These are phyloP conservation scores for Malassezia yamatoensis DNA, from an alignment of 1,284 basidiomycete species.

Conservation along the genomic window DNA sequence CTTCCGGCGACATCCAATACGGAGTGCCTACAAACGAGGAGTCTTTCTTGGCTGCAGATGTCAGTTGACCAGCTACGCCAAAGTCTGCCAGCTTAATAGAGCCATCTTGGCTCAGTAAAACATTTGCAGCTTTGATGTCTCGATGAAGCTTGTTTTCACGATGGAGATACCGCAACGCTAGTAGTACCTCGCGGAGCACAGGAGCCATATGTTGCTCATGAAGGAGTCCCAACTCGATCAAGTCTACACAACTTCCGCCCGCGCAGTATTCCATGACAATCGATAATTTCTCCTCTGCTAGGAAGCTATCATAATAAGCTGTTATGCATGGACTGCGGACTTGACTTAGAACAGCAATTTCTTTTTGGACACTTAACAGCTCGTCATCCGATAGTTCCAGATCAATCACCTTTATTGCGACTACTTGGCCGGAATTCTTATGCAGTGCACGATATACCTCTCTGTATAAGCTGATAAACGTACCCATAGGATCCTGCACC, in stretches of 20 bases:
- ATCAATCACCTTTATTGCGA: slow-evolving; percentile 99
- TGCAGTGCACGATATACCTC: slow-evolving; percentile 45
- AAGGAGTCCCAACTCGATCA: slow-evolving; percentile 91
- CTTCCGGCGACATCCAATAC: slow-evolving; percentile 99
- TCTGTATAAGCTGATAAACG: slow-evolving; percentile 14
- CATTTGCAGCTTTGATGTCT: slow-evolving; percentile 96
- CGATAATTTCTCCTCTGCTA: slow-evolving; percentile 90
- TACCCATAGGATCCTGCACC: slow-evolving; percentile 46
- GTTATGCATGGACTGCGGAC: slow-evolving; percentile 97
- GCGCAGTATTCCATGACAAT: slow-evolving; percentile 99
- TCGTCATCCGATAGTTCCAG: slow-evolving; percentile 90
- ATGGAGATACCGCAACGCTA: slow-evolving; percentile 83
- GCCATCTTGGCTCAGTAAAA: slow-evolving; percentile 82
- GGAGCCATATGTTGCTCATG: slow-evolving; percentile 93
- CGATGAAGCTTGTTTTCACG: slow-evolving; percentile 91
- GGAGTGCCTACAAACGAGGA: slow-evolving; percentile 98
- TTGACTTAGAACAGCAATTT: slow-evolving; percentile 98
- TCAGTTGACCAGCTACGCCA: slow-evolving; percentile 94
- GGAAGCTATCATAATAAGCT: slow-evolving; percentile 87
- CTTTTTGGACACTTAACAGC: slow-evolving; percentile 85
- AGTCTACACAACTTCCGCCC: slow-evolving; percentile 89
- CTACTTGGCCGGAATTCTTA: slow-evolving; percentile 47
- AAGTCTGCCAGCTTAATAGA: slow-evolving; percentile 98
- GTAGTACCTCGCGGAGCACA: slow-evolving; percentile 90
- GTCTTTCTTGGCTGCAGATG: slow-evolving; percentile 92